Conservation (phyloP, 148 eudicot species). For the Amaranthus cruentus region DNA sequence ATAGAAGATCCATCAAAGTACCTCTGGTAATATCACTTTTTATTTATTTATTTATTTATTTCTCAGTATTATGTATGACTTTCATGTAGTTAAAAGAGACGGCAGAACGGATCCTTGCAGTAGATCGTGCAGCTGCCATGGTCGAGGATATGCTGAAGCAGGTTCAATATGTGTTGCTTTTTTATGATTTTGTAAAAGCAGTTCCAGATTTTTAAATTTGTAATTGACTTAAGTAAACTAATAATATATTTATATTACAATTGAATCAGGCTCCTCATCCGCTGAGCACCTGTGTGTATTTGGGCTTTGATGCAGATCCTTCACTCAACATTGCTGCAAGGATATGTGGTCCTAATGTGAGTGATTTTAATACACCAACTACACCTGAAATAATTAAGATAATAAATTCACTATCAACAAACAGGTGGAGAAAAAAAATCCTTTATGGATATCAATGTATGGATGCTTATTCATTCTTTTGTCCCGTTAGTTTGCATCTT, state of each 20-base stretch:
- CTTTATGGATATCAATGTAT: not conserved
- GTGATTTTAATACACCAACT: conserved; percentile 23
- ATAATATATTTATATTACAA: conserved; percentile 21
- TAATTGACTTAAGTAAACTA: conserved; percentile 12
- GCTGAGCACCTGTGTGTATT: conserved; percentile 65
- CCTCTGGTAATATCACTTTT: not conserved
- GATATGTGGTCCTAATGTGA: conserved; percentile 96
- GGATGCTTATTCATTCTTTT: not conserved
- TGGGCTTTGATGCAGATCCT: conserved; percentile 96
- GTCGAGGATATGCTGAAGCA: conserved; percentile 91
- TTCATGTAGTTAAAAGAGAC: conserved; percentile 75
- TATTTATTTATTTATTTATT: not conserved
- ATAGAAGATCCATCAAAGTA: not conserved
- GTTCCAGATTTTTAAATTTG: conserved; percentile 30
- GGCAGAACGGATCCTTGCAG: conserved; percentile 77
- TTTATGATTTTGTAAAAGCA: not conserved
- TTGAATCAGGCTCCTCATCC: conserved; percentile 53
- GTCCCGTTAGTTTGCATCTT: not conserved
- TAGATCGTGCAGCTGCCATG: conserved; percentile 97
- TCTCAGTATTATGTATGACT: not conserved
- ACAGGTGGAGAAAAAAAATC: not conserved
- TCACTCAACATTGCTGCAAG: conserved; percentile 65
- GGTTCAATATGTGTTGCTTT: conserved; percentile 15
- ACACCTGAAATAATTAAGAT: too few relatives aligned
- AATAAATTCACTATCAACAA: not conserved